These are phyloP conservation scores for Mortierella sp. DNA, from an alignment of 371 early-diverging fungal species.

Conservation along the genomic window DNA sequence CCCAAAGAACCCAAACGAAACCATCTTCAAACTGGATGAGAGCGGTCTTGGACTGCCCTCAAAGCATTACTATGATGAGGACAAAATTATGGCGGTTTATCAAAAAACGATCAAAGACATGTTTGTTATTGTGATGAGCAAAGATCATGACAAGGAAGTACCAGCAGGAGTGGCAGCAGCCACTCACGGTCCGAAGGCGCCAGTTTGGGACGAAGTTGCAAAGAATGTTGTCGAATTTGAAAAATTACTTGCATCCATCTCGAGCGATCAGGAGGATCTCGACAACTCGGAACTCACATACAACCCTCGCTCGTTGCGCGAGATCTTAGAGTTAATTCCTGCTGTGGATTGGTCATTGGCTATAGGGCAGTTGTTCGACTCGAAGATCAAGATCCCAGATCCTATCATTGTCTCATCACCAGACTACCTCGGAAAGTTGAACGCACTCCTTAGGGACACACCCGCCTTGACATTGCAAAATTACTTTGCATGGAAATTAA, in stretches of 20 bases:
- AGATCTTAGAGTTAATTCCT: slow-evolving; percentile 58
- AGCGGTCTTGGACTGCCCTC: slow-evolving; percentile 68
- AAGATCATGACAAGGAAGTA: slow-evolving; percentile 25
- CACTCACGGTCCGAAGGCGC: not conserved
- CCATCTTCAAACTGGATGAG: slow-evolving; percentile 61
- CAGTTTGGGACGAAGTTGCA: slow-evolving; percentile 55
- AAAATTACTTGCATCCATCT: slow-evolving; percentile 60
- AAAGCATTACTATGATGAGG: slow-evolving; percentile 68
- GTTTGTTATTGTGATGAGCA: slow-evolving; percentile 47
- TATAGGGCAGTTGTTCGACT: slow-evolving; percentile 51
- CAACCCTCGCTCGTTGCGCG: slow-evolving; percentile 62
- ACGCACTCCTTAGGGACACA: slow-evolving; percentile 56
- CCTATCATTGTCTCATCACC: slow-evolving; percentile 63
- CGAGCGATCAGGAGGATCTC: slow-evolving; percentile 61
- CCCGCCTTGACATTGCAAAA: slow-evolving; percentile 56
- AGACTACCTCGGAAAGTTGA: slow-evolving; percentile 60
- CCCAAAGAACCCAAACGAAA: slow-evolving; percentile 63
- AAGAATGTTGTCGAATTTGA: slow-evolving; percentile 67
- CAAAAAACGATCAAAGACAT: slow-evolving; percentile 57
- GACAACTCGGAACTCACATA: slow-evolving; percentile 66
- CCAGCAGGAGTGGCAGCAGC: not conserved
- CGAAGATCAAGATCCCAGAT: slow-evolving; percentile 44
- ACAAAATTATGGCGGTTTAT: slow-evolving; percentile 57
- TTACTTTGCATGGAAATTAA: slow-evolving; percentile 64
- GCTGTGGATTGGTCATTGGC: slow-evolving; percentile 63